These are phyloP conservation scores for Aureobasidium namibiae DNA, from an alignment of 2,329 filamentous ascomycete genomes.

Conservation along the genomic window DNA sequence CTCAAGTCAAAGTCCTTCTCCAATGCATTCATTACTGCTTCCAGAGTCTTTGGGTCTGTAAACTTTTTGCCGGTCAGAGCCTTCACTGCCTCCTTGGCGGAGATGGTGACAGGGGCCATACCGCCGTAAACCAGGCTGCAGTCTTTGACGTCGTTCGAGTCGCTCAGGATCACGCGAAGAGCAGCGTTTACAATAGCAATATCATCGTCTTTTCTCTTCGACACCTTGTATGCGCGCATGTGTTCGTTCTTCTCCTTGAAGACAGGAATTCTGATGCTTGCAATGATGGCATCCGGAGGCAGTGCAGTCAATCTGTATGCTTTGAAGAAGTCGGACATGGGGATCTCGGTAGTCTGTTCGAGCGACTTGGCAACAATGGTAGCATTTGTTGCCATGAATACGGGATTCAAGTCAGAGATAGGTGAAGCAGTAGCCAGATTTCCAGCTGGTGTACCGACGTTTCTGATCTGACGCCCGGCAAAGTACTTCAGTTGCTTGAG, in stretches of 20 bases:
- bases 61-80: slow-evolving; percentile 72
- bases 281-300: slow-evolving; percentile 72
- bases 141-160: slow-evolving; percentile 61
- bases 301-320: slow-evolving; percentile 83
- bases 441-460: slow-evolving; percentile 93
- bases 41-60: slow-evolving; percentile 71
- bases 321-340: slow-evolving; percentile 86
- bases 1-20: slow-evolving; percentile 80
- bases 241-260: slow-evolving; percentile 69
- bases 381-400: slow-evolving; percentile 80
- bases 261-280: slow-evolving; percentile 75
- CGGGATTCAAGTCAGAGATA: slow-evolving; percentile 92
- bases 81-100: slow-evolving; percentile 67
- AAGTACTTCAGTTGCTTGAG: slow-evolving; percentile 93
- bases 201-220: slow-evolving; percentile 95
- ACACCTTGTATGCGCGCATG: slow-evolving; percentile 87
- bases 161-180: slow-evolving; percentile 63
- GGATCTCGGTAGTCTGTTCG: slow-evolving; percentile 68
- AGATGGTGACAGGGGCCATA: slow-evolving; percentile 87
- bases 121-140: slow-evolving; percentile 85
- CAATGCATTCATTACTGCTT: slow-evolving; percentile 84
- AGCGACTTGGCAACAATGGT: slow-evolving; percentile 72
- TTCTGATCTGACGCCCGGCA: slow-evolving; percentile 88
- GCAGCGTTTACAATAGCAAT: slow-evolving; percentile 95
- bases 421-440: slow-evolving; percentile 92